A percentile compares a stretch with the other conserved stretches of the same genome.
Conservation (phyloP, 2,329 filamentous ascomycete genomes). For the Fusarium burgessii region DNA sequence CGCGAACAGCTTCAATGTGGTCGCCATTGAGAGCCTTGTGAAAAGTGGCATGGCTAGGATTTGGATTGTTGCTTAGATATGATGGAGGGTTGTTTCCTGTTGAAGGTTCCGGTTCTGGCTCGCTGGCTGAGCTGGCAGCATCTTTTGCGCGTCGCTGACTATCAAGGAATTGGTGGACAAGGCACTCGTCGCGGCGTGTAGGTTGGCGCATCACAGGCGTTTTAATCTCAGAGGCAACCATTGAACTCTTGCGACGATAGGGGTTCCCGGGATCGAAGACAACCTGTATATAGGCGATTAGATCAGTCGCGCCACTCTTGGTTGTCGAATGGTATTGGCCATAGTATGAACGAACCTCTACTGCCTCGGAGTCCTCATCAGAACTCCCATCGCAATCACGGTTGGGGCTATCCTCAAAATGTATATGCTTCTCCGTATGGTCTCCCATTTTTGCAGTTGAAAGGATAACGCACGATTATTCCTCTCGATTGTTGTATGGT, state of each 20-base stretch:
- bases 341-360: constrained; percentile 59
- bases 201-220: constrained; percentile 47
- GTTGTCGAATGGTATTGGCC: background rate
- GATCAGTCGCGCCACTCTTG: constrained; percentile 14
- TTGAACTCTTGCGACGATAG: constrained; percentile 74
- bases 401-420: constrained; percentile 52
- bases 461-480: background rate
- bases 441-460: constrained; percentile 33
- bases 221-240: constrained; percentile 64
- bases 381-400: constrained; percentile 60
- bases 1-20: constrained; percentile 23
- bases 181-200: constrained; percentile 65
- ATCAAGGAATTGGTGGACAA: constrained; percentile 75
- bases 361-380: constrained; percentile 60
- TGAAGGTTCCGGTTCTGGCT: constrained; percentile 46
- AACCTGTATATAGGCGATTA: constrained; percentile 57
- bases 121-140: constrained; percentile 44
- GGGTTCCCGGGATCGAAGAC: constrained; percentile 71
- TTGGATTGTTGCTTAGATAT: constrained; percentile 29
- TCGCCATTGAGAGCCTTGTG: constrained; percentile 27
- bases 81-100: constrained; percentile 47
- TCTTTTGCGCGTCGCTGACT: constrained; percentile 59
- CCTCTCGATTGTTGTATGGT: constrained; percentile 8
- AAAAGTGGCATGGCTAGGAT: constrained; percentile 20
- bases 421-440: constrained; percentile 38